Conservation (phyloP, 306 rosid species). For the Prunus armeniaca region DNA sequence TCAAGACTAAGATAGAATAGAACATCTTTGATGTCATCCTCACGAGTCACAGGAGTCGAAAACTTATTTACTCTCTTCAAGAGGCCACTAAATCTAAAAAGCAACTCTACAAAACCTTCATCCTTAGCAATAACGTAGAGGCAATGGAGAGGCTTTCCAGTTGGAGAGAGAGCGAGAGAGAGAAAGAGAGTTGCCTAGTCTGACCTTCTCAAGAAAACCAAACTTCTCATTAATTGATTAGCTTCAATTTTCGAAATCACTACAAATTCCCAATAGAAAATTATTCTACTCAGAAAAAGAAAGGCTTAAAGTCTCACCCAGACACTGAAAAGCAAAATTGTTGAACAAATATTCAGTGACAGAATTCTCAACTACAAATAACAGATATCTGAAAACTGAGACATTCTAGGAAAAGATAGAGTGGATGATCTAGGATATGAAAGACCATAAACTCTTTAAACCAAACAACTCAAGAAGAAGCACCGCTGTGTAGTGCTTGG, state of each 20-base stretch:
- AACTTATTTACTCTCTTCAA: background rate
- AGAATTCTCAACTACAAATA: background rate
- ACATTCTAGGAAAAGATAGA: slow-evolving; percentile 2
- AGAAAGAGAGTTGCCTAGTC: background rate
- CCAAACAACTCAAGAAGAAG: slow-evolving; percentile 45
- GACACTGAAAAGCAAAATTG: background rate
- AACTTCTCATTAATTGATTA: background rate
- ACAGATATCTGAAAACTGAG: background rate
- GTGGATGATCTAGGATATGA: background rate
- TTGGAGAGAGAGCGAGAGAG: background rate
- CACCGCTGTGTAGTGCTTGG: slow-evolving; percentile 60
- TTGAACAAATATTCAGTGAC: background rate
- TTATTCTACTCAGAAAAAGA: background rate
- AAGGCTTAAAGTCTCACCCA: background rate
- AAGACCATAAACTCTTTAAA: background rate
- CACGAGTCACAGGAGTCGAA: background rate
- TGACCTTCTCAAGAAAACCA: background rate
- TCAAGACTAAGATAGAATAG: background rate
- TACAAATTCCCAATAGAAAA: background rate
- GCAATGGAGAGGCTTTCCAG: background rate
- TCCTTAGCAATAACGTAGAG: background rate
- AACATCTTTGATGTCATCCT: background rate
- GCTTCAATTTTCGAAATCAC: background rate
- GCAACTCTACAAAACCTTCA: background rate
- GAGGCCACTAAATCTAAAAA: background rate